Evolutionary conservation across 2,329 filamentous ascomycete genomes (phyloP).

Genomic region (Fusarium liriodendri): DNA sequence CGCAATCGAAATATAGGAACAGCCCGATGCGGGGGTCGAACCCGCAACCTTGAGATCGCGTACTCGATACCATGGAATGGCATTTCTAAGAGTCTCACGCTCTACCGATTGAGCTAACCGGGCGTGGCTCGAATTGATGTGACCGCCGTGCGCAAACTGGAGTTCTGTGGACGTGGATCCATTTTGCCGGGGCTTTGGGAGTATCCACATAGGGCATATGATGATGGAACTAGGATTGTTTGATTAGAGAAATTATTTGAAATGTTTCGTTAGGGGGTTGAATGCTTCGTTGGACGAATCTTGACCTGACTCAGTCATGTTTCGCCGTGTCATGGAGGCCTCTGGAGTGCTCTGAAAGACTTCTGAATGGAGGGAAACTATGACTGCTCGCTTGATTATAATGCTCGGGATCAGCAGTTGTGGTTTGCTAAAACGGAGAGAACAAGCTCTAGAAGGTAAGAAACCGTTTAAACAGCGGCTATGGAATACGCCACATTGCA

Average conservation of each 20-base stretch:
- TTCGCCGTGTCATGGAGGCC: background rate
- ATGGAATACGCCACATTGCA: too few species aligned
- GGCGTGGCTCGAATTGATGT: slow-evolving; percentile 26
- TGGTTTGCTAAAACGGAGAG: background rate
- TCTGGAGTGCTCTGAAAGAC: background rate
- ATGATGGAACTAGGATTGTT: background rate
- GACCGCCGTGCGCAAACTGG: background rate
- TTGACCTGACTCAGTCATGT: background rate
- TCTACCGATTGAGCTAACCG: slow-evolving; percentile 60
- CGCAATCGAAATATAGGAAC: slow-evolving; percentile 23
- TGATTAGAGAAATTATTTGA: background rate
- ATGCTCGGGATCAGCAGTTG: background rate
- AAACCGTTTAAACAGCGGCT: too few species aligned
- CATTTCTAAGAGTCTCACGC: slow-evolving; percentile 70
- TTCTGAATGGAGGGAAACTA: background rate
- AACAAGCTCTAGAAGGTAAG: too few species aligned
- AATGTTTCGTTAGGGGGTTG: background rate
- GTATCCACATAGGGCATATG: background rate
- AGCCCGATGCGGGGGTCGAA: slow-evolving; percentile 61
- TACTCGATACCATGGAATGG: background rate
- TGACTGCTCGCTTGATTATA: background rate
- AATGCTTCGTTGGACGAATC: too few species aligned
- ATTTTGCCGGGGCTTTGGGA: background rate
- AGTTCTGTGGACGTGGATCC: background rate
- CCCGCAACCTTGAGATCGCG: slow-evolving; percentile 65